Conservation (phyloP, 768 basidiomycete genomes). For the Sporobolomyces pararoseus region DNA sequence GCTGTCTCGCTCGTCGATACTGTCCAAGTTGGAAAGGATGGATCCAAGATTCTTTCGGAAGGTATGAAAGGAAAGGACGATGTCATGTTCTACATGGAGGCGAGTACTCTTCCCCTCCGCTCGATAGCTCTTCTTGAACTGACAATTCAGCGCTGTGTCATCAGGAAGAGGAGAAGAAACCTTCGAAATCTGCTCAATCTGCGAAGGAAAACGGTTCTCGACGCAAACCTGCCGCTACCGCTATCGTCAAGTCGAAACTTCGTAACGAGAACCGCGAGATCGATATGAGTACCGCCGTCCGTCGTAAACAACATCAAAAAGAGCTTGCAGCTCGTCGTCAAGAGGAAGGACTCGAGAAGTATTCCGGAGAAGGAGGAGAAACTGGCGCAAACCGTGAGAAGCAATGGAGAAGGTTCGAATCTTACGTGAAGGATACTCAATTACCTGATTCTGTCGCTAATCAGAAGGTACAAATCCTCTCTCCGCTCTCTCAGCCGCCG, state of each 20-base stretch:
- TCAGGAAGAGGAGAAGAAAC: constrained; percentile 59
- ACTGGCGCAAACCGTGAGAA: constrained; percentile 79
- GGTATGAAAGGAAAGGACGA: constrained; percentile 80
- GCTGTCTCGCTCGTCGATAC: constrained; percentile 85
- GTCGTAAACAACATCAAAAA: constrained; percentile 79
- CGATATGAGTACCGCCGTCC: constrained; percentile 69
- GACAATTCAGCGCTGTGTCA: accelerated
- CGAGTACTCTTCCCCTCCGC: neutral
- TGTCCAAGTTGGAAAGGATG: constrained; percentile 65
- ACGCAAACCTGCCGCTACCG: constrained; percentile 41
- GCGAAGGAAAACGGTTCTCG: constrained; percentile 48
- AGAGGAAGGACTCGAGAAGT: constrained; percentile 72
- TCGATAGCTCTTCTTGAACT: neutral
- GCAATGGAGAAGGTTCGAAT: constrained; percentile 91
- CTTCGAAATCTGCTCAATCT: constrained; percentile 48
- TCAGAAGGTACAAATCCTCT: constrained; percentile 61
- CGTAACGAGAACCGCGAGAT: constrained; percentile 82
- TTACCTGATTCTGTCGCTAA: constrained; percentile 77
- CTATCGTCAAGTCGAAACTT: constrained; percentile 76
- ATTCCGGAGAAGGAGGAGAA: constrained; percentile 70
- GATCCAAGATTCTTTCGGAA: constrained; percentile 58
- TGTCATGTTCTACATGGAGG: constrained; percentile 69
- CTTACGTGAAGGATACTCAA: constrained; percentile 90
- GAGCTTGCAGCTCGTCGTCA: constrained; percentile 75
- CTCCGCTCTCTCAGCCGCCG: neutral